Percentiles rank a stretch among this genome's conserved stretches.
Conservation (phyloP, 148 eudicot genomes). For the Fallopia convolvulus region DNA sequence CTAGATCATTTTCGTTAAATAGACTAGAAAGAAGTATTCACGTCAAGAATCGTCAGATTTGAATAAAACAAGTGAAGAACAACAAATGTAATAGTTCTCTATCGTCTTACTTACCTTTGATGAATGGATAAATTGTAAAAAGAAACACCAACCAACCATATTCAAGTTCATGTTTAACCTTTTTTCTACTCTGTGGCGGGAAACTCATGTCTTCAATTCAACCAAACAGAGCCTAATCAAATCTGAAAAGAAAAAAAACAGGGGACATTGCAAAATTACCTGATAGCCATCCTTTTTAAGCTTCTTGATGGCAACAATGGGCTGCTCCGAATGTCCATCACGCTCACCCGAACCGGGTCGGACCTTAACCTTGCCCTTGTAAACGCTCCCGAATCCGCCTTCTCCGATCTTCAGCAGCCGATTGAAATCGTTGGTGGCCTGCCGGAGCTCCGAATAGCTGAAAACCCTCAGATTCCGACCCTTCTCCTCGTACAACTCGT, state of each 20-base stretch:
- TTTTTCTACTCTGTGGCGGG: background rate
- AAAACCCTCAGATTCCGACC: slow-evolving; percentile 57
- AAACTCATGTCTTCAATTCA: background rate
- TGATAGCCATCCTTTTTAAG: slow-evolving; percentile 71
- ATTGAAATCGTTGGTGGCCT: slow-evolving; percentile 56
- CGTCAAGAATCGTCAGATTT: no score
- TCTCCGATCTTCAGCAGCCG: slow-evolving; percentile 76
- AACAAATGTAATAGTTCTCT: no score
- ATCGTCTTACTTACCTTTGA: no score
- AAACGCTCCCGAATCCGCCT: slow-evolving; percentile 86
- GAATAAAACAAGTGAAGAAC: no score
- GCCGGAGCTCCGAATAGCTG: slow-evolving; percentile 44
- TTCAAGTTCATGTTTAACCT: background rate
- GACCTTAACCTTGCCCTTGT: slow-evolving; percentile 51
- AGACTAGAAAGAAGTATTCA: no score
- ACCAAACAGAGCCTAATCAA: background rate
- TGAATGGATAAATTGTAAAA: no score
- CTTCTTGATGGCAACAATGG: slow-evolving; percentile 60
- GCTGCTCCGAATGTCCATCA: background rate
- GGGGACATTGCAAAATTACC: slow-evolving; percentile 31
- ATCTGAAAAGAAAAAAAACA: background rate
- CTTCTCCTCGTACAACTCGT: slow-evolving; percentile 64
- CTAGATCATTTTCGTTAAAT: background rate
- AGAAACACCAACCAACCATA: no score
- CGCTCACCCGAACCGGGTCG: slow-evolving; percentile 23